These are phyloP conservation scores for Trichocomaceae sp. DNA, from an alignment of 2,329 filamentous ascomycete genomes.

Conservation along the genomic window DNA sequence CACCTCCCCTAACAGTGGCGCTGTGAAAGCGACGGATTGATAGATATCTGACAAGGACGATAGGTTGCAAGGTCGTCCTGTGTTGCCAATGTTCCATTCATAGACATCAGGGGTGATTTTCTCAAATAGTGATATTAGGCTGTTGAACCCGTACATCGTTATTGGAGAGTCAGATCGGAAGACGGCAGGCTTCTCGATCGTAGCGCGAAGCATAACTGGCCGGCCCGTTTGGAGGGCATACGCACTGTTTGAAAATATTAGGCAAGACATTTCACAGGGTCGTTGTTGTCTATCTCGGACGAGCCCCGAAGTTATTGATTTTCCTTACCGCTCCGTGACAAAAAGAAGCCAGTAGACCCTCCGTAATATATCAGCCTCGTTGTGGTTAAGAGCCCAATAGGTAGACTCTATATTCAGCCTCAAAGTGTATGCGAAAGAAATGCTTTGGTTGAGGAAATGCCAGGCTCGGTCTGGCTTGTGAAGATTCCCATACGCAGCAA, in stretches of 20 bases:
- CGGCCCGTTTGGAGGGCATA: conserved; percentile 5
- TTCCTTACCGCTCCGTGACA: conserved; percentile 4
- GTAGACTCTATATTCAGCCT: conserved; percentile 3
- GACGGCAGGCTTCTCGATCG: neutral
- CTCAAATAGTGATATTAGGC: no score
- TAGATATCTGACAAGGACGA: no score
- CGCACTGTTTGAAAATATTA: neutral
- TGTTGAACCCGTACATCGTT: no score
- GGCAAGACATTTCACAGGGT: no score
- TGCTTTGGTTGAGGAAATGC: conserved; percentile 6
- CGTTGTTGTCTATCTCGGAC: no score
- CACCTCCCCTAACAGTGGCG: neutral
- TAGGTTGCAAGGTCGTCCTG: no score
- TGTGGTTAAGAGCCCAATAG: neutral
- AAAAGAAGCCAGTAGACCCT: conserved; percentile 7
- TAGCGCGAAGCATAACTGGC: neutral
- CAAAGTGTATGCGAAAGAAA: conserved; percentile 1
- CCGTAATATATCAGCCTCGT: neutral
- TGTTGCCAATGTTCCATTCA: no score
- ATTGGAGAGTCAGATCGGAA: neutral
- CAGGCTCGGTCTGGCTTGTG: neutral
- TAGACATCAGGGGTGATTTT: no score
- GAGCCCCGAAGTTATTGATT: no score
- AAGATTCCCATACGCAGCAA: conserved; percentile 4
- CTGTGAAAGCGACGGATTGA: no score